phyloP scores from a whole-genome alignment of 345 rosid species.

The Noccaea bulbosa region DNA sequence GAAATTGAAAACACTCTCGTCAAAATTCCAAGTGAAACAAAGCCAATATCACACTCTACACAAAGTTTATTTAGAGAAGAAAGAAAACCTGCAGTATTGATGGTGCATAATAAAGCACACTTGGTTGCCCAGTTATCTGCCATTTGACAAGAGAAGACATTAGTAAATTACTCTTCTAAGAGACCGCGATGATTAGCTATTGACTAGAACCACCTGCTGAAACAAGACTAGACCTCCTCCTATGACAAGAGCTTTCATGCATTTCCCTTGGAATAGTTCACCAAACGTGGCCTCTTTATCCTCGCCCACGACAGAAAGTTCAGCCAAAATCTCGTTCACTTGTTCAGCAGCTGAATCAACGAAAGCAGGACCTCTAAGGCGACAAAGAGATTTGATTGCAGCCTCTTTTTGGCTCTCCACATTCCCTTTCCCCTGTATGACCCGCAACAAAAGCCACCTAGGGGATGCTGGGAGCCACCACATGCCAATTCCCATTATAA shows the following conservation, averaged over 20 bases:
- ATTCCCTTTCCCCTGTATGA: slow-evolving; percentile 80
- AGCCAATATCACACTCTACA: slow-evolving; percentile 6
- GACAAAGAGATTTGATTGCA: slow-evolving; percentile 64
- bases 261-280: slow-evolving; percentile 80
- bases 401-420: slow-evolving; percentile 63
- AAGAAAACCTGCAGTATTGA: slow-evolving; percentile 77
- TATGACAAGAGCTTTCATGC: slow-evolving; percentile 80
- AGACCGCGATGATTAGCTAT: background rate
- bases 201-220: slow-evolving; percentile 69
- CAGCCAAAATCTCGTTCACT: slow-evolving; percentile 76
- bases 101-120: slow-evolving; percentile 94
- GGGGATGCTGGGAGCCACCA: slow-evolving; percentile 97
- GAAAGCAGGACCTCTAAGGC: slow-evolving; percentile 75
- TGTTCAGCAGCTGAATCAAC: slow-evolving; percentile 66
- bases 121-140: slow-evolving; percentile 98
- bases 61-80: slow-evolving; percentile 7
- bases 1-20: background rate
- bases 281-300: slow-evolving; percentile 60
- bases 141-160: slow-evolving; percentile 23
- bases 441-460: slow-evolving; percentile 86
- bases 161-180: slow-evolving; percentile 13
- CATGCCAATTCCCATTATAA: slow-evolving; percentile 91
- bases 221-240: slow-evolving; percentile 92
- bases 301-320: slow-evolving; percentile 71
- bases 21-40: slow-evolving; percentile 20